Conservation (phyloP, 495 filamentous ascomycete species). For the Xeromyces bisporus region DNA sequence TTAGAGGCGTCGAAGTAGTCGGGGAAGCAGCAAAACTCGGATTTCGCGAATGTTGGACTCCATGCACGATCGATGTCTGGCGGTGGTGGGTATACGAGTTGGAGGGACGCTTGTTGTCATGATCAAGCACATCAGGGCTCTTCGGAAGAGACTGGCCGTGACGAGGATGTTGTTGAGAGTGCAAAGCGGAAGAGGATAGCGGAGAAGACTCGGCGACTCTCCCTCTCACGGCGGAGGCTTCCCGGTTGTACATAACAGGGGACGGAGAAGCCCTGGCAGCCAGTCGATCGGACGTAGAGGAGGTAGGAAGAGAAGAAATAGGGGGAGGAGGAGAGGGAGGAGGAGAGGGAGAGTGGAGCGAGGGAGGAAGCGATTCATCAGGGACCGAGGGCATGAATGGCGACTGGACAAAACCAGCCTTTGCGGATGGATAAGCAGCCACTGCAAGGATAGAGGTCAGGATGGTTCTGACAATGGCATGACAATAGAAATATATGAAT, state of each 20-base stretch:
- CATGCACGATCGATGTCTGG: slow-evolving; percentile 89
- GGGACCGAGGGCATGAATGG: slow-evolving; percentile 28
- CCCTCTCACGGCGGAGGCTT: slow-evolving; percentile 26
- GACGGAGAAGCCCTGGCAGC: slow-evolving; percentile 2
- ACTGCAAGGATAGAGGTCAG: slow-evolving; percentile 4
- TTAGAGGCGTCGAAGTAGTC: slow-evolving; percentile 60
- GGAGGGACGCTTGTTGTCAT: slow-evolving; percentile 53
- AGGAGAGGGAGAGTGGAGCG: slow-evolving; percentile 26
- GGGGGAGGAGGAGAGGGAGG: slow-evolving; percentile 7
- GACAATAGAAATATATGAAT: too few relatives aligned
- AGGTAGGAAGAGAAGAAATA: slow-evolving; percentile 9
- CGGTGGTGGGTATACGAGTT: slow-evolving; percentile 74
- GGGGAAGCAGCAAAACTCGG: slow-evolving; percentile 48
- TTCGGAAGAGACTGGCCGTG: slow-evolving; percentile 39
- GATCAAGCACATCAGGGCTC: slow-evolving; percentile 30
- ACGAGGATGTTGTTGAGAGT: slow-evolving; percentile 24
- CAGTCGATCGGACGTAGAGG: slow-evolving; percentile 12
- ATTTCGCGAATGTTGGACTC: slow-evolving; percentile 84
- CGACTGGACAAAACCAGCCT: slow-evolving; percentile 26
- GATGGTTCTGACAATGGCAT: too few relatives aligned
- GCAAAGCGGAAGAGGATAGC: slow-evolving; percentile 22
- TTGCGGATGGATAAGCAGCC: slow-evolving; percentile 9
- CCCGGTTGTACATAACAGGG: slow-evolving; percentile 20
- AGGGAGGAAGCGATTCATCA: slow-evolving; percentile 24
- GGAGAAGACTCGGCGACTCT: slow-evolving; percentile 25